Evolutionary conservation across 306 rosid genomes (phyloP).

Genomic region (Boehmeria nivea): DNA sequence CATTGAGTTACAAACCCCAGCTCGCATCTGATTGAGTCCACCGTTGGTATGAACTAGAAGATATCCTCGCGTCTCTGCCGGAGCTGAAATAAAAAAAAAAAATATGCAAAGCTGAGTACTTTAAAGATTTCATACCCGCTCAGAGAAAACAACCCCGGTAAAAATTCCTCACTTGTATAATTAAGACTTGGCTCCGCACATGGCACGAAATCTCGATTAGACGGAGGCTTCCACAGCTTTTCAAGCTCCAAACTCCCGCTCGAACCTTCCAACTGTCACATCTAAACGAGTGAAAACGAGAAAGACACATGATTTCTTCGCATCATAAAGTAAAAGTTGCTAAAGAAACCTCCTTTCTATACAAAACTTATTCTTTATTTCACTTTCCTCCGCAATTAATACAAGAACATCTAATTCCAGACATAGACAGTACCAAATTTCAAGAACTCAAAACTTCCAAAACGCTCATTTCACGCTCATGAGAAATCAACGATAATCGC

Average conservation of each 20-base stretch:
- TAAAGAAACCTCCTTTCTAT: background rate
- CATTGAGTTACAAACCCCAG: conserved; percentile 55
- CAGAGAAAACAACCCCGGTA: conserved; percentile 4
- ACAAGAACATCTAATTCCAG: background rate
- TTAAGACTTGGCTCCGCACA: conserved; percentile 60
- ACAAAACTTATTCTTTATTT: background rate
- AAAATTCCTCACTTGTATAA: conserved; percentile 55
- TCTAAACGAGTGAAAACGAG: conserved; percentile 44
- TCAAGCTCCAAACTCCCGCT: conserved; percentile 38
- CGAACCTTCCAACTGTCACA: conserved; percentile 49
- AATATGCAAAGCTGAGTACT: conserved; percentile 10
- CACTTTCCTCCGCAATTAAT: background rate
- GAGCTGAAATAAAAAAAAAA: conserved; percentile 46
- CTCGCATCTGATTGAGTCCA: conserved; percentile 97
- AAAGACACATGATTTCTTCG: conserved; percentile 32
- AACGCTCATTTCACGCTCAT: background rate
- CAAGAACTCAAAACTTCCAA: background rate
- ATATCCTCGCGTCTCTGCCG: conserved; percentile 57
- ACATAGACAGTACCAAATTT: background rate
- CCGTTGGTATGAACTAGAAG: conserved; percentile 90
- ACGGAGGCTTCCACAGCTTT: conserved; percentile 84
- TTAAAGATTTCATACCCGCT: conserved; percentile 1
- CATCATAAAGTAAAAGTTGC: conserved; percentile 8
- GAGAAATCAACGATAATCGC: conserved; percentile 8
- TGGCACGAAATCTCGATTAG: conserved; percentile 57